Percentiles rank a stretch among this genome's conserved stretches.
Evolutionary conservation across 2,329 filamentous ascomycete genomes (phyloP).

Genomic region (Beauveria scarabaeidicola): DNA sequence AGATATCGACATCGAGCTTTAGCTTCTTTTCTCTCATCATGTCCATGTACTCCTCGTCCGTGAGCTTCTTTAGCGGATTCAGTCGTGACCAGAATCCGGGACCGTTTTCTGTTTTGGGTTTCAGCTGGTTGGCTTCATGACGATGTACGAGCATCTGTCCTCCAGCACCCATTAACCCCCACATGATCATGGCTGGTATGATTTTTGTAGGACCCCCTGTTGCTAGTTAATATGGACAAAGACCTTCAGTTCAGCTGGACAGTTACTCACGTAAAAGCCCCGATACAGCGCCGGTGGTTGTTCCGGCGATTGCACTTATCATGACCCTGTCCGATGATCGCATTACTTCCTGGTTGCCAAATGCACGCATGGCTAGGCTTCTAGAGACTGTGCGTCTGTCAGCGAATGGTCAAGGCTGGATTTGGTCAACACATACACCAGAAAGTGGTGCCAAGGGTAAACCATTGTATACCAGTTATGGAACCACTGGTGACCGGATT

Average conservation of each 20-base stretch:
- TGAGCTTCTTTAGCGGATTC: conserved; percentile 62
- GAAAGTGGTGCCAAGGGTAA: conserved; percentile 66
- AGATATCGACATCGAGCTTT: conserved; percentile 66
- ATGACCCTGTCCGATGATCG: conserved; percentile 51
- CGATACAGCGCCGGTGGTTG: conserved; percentile 55
- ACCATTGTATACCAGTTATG: conserved; percentile 71
- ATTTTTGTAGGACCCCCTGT: conserved; percentile 45
- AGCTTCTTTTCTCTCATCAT: conserved; percentile 66
- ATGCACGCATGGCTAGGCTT: conserved; percentile 36
- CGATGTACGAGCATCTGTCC: conserved; percentile 31
- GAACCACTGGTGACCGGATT: conserved; percentile 63
- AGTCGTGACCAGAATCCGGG: conserved; percentile 50
- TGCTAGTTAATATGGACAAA: conserved; percentile 13
- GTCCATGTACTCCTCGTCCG: conserved; percentile 62
- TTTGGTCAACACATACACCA: conserved; percentile 48
- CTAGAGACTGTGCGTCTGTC: conserved; percentile 35
- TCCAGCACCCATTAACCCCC: conserved; percentile 33
- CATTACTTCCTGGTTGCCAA: conserved; percentile 43
- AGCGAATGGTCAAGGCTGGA: neutral
- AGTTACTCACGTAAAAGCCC: conserved; percentile 42
- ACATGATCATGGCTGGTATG: conserved; percentile 41
- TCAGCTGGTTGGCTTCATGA: conserved; percentile 18
- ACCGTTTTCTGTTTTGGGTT: conserved; percentile 29
- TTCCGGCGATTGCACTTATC: conserved; percentile 63
- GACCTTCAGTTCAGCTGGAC: too few species aligned